These are phyloP conservation scores for Elaeagnus macrophylla DNA, from an alignment of 306 rosid genomes.

Conservation along the genomic window DNA sequence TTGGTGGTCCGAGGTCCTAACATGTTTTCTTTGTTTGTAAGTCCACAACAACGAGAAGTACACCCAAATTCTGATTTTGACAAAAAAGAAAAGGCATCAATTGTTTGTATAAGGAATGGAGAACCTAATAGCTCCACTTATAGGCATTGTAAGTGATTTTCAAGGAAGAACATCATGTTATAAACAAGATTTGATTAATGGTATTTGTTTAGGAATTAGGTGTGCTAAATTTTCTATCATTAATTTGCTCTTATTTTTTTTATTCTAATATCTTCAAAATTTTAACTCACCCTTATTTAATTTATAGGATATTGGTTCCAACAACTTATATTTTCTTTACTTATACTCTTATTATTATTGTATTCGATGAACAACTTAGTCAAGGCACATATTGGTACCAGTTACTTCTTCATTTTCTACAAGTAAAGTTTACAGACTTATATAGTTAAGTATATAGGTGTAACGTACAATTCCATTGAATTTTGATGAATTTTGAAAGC, in stretches of 20 bases:
- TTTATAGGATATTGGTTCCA: constrained; percentile 42
- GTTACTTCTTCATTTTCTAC: neutral
- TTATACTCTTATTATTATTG: constrained; percentile 56
- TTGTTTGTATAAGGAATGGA: constrained; percentile 1
- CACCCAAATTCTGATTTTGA: too few relatives aligned
- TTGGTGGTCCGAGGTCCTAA: too few relatives aligned
- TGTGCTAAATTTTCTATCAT: neutral
- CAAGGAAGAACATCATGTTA: constrained; percentile 6
- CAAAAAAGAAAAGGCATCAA: too few relatives aligned
- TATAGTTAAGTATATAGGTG: neutral
- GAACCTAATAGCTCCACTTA: neutral
- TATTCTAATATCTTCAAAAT: neutral
- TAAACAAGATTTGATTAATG: constrained; percentile 7
- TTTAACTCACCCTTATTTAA: neutral
- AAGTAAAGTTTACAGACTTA: neutral
- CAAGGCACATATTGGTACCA: constrained; percentile 37
- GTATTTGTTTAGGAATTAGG: neutral
- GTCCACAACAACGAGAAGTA: too few relatives aligned
- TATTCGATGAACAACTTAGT: constrained; percentile 38
- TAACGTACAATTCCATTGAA: neutral
- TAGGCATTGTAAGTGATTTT: constrained; percentile 3
- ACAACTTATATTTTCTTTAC: constrained; percentile 48
- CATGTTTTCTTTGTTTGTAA: too few relatives aligned
- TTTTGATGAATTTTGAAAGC: neutral
- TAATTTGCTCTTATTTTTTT: neutral